These are phyloP conservation scores for Alternaria triticimaculans DNA, from an alignment of 2,329 filamentous ascomycete genomes.

Conservation along the genomic window DNA sequence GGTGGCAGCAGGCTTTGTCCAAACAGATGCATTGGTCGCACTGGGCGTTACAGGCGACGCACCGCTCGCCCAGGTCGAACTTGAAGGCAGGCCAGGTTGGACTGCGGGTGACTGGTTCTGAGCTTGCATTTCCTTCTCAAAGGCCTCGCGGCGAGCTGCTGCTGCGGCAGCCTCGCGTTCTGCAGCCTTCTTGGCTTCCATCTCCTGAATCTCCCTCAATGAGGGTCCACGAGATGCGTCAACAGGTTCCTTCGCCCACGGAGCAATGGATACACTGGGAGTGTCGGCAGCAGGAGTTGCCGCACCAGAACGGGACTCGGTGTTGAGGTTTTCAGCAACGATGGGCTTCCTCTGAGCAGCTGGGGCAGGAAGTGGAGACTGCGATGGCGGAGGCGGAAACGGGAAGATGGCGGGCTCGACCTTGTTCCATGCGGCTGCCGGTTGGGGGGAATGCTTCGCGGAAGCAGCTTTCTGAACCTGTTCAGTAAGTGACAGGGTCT, in stretches of 20 bases:
- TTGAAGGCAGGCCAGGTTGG: slow-evolving; percentile 82
- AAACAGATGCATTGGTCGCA: slow-evolving; percentile 58
- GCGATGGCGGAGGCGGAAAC: slow-evolving; percentile 74
- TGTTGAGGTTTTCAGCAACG: slow-evolving; percentile 74
- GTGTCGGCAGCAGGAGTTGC: slow-evolving; percentile 75
- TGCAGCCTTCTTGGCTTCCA: slow-evolving; percentile 90
- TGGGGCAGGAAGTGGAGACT: slow-evolving; percentile 84
- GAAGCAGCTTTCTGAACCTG: slow-evolving; percentile 80
- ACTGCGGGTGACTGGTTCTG: slow-evolving; percentile 65
- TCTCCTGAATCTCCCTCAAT: slow-evolving; percentile 94
- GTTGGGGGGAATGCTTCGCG: slow-evolving; percentile 63
- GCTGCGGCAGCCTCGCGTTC: slow-evolving; percentile 83
- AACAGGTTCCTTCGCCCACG: slow-evolving; percentile 87
- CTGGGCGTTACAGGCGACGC: slow-evolving; percentile 72
- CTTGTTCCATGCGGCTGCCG: slow-evolving; percentile 65
- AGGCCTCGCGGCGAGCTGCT: slow-evolving; percentile 75
- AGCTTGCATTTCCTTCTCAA: slow-evolving; percentile 78
- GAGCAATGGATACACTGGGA: slow-evolving; percentile 77
- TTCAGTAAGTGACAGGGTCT: slow-evolving; percentile 76
- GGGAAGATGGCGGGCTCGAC: slow-evolving; percentile 77
- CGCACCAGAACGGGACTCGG: slow-evolving; percentile 73
- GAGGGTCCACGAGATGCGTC: slow-evolving; percentile 84
- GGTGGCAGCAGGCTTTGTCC: slow-evolving; percentile 65
- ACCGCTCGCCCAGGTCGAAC: slow-evolving; percentile 83
- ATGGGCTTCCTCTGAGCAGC: slow-evolving; percentile 87